Evolutionary conservation across 1,139 yeast species (phyloP), one percentile per base, ranked within the genome.

Genomic region (Suhomyces kunorum): DNA sequence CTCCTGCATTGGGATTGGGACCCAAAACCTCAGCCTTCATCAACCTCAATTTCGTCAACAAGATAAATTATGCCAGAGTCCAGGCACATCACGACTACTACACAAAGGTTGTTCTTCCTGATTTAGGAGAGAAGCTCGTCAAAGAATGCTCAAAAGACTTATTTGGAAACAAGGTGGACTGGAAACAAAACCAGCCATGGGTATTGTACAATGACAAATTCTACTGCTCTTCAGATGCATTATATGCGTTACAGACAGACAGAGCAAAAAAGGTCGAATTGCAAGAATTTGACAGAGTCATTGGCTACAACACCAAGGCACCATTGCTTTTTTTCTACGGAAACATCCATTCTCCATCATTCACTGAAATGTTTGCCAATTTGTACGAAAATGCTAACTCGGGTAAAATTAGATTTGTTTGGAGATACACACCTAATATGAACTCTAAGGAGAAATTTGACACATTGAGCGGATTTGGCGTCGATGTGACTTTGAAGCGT

Each of bases 331-430:
- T 64, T 1, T 53, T 72, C 11, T 86, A 85, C 68, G 82, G 81
- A 6, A 80, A 77, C 47, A 66, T 78, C 5, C 49, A 61, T 3
- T 70, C 78, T 12, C 59, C 57, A 1, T 61, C 66, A 5, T 85
- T 88, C 53, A 64, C 66, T 9, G 64, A 63, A 3, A 83, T 86
- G 66, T 81, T 87, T 49, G 59, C 68, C 17, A 76, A 79, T 42
- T 63, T 92, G 42, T 73, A 71, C 45, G 75, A 76, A 32, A 80
- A 84, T 42, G 85, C 95, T 0, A 55, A 64, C 7, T 59, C 66
- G 1, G 94, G 87, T 0, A 86, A 87, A 52, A 59, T 89, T 23
- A 72, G 87, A 42, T 84, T 87, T 57, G 75, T 83, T 3, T 79
- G 95, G 84, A 74, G 97, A 49, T 83, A 87, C 51, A 70, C 79